Percentiles rank a stretch among this genome's conserved stretches.
Evolutionary conservation across 202 grass and related monocot genomes (phyloP).

Genomic region (Panicum hallii): DNA sequence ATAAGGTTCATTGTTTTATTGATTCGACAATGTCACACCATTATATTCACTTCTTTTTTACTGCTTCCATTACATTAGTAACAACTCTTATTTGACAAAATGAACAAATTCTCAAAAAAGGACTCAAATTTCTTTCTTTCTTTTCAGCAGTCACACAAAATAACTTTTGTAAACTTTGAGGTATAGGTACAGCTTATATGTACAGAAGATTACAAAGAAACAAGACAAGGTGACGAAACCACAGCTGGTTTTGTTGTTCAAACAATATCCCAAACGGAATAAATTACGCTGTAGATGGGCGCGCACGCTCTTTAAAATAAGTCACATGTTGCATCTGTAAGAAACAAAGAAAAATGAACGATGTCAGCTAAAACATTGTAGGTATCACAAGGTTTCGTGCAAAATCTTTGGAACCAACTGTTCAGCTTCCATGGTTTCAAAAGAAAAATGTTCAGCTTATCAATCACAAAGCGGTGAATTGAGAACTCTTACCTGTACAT

Average conservation of each 20-base stretch:
- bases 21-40: neutral
- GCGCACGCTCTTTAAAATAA: slow-evolving; percentile 21
- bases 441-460: neutral
- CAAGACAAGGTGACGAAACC: neutral
- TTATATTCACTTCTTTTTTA: slow-evolving; percentile 9
- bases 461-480: neutral
- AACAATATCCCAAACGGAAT: slow-evolving; percentile 27
- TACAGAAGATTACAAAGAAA: slow-evolving; percentile 44
- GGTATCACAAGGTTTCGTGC: neutral
- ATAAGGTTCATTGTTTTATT: neutral
- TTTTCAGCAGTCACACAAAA: slow-evolving; percentile 29
- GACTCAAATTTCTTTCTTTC: slow-evolving; percentile 21
- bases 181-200: slow-evolving; percentile 23
- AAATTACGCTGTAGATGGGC: slow-evolving; percentile 4
- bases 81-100: slow-evolving; percentile 25
- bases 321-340: slow-evolving; percentile 43
- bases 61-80: slow-evolving; percentile 9
- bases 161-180: slow-evolving; percentile 27
- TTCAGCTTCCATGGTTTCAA: neutral
- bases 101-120: slow-evolving; percentile 26
- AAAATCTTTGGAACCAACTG: slow-evolving; percentile 8
- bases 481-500: slow-evolving; percentile 43
- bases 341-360: slow-evolving; percentile 30
- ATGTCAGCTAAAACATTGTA: slow-evolving; percentile 8
- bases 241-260: slow-evolving; percentile 28